Evolutionary conservation across 2,329 filamentous ascomycete genomes (phyloP), one percentile per base, ranked within the genome.

Genomic region (Fusarium sp.): DNA sequence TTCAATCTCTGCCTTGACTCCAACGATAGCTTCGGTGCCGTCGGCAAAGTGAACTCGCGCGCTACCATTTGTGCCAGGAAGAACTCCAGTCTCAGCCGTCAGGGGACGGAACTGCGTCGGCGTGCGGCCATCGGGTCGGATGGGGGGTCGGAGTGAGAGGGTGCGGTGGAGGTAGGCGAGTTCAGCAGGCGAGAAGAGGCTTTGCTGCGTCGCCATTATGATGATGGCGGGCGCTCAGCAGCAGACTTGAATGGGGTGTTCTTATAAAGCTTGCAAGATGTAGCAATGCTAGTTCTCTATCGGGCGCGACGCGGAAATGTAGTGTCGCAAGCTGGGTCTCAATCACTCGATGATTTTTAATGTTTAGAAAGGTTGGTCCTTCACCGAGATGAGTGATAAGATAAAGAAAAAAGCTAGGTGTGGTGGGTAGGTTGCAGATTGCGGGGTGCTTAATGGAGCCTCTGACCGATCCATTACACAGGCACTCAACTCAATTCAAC

Each of bases 1-100:
- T 82, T 98, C 95, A 5, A 98, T 94, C 84, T 98, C 96, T 1
- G 94, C 95, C 85, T 98, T 99, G 70, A 98, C 92, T 54, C 97
- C 97, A 7, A 98, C 97, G 70, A 99, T 93, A 8, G 97, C 97
- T 84, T 99, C 97, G 2, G 95, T 97, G 60, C 97, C 97, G 82
- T 99, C 97, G 4, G 95, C 92, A 81, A 98, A 97, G 76, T 96
- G 97, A 56, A 99, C 93, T 37, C 97, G 91, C 69, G 97, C 96
- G 83, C 94, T 97, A 70, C 97, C 97, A 80, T 98, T 97, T 17
- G 96, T 93, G 56, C 92, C 92, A 0, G 97, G 95, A 0, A 99
- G 89, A 66, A 98, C 94, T 67, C 94, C 94, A 64, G 94, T 95
- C 86, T 99, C 97, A 69, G 97, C 97, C 20, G 93, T 91, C 66